Evolutionary conservation across 306 rosid species (phyloP).

Genomic region (Crataegus laevigata): DNA sequence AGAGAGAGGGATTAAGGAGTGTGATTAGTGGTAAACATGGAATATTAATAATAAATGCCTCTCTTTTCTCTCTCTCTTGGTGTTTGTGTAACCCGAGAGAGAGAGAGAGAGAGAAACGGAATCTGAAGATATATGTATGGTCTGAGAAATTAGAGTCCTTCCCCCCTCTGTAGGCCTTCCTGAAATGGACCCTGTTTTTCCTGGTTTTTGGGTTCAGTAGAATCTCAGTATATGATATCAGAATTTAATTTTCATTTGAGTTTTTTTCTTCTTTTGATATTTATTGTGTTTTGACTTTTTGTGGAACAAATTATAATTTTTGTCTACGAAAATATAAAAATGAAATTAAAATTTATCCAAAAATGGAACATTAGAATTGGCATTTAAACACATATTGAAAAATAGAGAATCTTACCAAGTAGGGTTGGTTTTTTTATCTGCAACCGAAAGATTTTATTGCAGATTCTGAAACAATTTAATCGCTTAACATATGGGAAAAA

Average conservation of each 20-base stretch:
- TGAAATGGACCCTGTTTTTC: constrained; percentile 3
- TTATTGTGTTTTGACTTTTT: neutral
- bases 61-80: constrained; percentile 10
- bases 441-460: neutral
- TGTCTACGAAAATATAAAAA: neutral
- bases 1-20: neutral
- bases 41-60: constrained; percentile 4
- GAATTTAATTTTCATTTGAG: neutral
- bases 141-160: constrained; percentile 2
- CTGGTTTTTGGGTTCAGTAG: neutral
- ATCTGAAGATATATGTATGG: constrained; percentile 9
- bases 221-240: neutral
- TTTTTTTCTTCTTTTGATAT: neutral
- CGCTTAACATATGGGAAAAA: neutral
- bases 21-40: constrained; percentile 17
- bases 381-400: neutral
- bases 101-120: constrained; percentile 9
- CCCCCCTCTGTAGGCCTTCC: constrained; percentile 1
- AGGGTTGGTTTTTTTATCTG: neutral
- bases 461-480: neutral
- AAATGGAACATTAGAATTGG: neutral
- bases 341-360: neutral
- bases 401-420: neutral
- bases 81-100: neutral
- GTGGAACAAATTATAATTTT: neutral